Evolutionary conservation across 345 rosid genomes (phyloP).

Genomic region (Psidium guajava): DNA sequence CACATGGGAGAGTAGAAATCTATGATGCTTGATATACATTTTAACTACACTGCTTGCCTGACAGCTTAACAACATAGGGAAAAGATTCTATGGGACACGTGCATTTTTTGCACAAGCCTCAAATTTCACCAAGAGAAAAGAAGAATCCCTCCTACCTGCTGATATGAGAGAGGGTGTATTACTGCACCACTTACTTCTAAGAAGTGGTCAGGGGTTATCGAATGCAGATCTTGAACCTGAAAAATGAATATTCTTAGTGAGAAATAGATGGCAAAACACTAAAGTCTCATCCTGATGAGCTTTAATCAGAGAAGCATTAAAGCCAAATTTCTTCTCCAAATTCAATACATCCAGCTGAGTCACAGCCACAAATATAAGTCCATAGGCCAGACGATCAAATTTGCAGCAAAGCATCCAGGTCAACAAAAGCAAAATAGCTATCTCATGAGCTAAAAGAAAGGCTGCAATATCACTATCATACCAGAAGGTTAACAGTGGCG

Average conservation of each 20-base stretch:
- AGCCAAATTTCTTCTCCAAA: not conserved
- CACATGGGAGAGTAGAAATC: not conserved
- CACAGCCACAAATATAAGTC: not conserved
- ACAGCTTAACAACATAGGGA: not conserved
- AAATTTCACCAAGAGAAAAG: not conserved
- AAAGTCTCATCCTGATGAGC: not conserved
- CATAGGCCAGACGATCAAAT: not conserved
- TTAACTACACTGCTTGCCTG: not conserved
- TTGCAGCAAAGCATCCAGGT: not conserved
- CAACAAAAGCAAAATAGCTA: not conserved
- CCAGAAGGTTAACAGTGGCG: slow-evolving; percentile 46
- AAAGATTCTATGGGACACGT: not conserved
- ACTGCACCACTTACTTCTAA: slow-evolving; percentile 93
- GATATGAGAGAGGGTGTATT: slow-evolving; percentile 88
- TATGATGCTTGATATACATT: not conserved
- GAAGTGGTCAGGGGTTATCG: slow-evolving; percentile 75
- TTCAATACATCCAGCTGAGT: not conserved
- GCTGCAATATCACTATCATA: slow-evolving; percentile 25
- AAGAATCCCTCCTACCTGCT: slow-evolving; percentile 50
- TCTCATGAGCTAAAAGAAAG: not conserved
- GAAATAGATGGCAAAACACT: not conserved
- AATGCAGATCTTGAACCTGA: slow-evolving; percentile 96
- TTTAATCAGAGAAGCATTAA: not conserved
- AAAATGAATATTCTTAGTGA: not conserved
- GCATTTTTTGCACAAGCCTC: not conserved